Conservation (phyloP, 192 early-diverging fungal species). For the Coemansia sp. region DNA sequence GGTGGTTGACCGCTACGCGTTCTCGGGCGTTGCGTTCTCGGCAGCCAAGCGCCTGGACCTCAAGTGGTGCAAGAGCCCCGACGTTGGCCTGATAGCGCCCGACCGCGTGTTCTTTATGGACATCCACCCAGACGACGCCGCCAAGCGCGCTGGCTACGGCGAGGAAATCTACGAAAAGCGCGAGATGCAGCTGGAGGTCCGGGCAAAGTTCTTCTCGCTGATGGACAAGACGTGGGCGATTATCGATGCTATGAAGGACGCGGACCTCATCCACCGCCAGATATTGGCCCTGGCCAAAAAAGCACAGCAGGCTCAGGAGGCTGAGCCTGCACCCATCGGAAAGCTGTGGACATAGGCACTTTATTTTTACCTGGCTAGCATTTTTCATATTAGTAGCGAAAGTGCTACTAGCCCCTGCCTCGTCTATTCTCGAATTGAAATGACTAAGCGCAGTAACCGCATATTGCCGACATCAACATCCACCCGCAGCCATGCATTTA, state of each 20-base stretch:
- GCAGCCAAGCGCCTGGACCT: constrained; percentile 82
- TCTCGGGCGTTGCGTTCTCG: constrained; percentile 92
- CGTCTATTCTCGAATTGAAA: neutral
- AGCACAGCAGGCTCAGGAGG: constrained; percentile 28
- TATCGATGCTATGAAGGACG: constrained; percentile 40
- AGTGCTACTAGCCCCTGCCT: neutral
- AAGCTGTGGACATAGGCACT: constrained; percentile 32
- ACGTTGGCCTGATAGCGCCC: constrained; percentile 79
- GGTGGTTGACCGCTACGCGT: constrained; percentile 93
- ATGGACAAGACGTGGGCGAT: constrained; percentile 54
- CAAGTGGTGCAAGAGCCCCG: constrained; percentile 86
- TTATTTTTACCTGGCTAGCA: neutral
- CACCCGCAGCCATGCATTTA: neutral
- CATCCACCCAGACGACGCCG: constrained; percentile 70
- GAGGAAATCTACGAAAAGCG: constrained; percentile 88
- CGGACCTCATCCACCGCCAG: constrained; percentile 42
- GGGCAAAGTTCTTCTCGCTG: constrained; percentile 65
- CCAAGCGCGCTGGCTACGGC: constrained; percentile 82
- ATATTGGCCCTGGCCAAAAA: constrained; percentile 30
- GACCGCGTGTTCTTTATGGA: constrained; percentile 91
- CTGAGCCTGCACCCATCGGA: constrained; percentile 27
- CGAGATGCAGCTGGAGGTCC: constrained; percentile 79
- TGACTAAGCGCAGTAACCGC: neutral
- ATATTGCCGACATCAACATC: neutral
- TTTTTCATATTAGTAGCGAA: no score